Evolutionary conservation across 495 filamentous ascomycete species (phyloP), one percentile per base, ranked within the genome.

Genomic region (Pyrenula massariospora): DNA sequence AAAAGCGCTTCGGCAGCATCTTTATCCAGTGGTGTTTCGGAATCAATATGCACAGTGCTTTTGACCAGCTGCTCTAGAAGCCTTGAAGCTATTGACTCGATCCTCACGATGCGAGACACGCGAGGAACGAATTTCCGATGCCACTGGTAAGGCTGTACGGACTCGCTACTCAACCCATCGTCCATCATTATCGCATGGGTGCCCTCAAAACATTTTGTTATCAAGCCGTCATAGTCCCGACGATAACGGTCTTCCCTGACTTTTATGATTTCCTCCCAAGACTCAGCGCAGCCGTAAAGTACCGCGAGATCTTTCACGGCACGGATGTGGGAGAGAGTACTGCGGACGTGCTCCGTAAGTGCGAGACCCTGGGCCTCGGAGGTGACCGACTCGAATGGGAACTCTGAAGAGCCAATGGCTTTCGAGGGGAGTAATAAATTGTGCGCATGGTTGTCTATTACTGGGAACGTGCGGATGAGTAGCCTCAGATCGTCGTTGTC

Each of bases 361-460:
- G 89, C 87, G 50, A 74, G 63, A 3, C 86, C 89, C 57, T 77
- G 70, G 1, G 89, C 90, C 70, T 94, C 90, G 31, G 82, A 85
- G 10, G 83, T 83, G 64, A 93, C 84, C 47, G 85, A 77, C 47
- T 77, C 68, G 10, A 75, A 66, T 22, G 77, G 72, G 49, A 77
- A 70, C 50, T 57, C 66, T 23, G 67, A 57, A 47, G 71, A 68
- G 25, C 75, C 62, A 22, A 58, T 48, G 12, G 69, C 68, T 1
- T 65, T 60, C 0, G 66, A 58, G 2, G 53, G 55, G 11, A 77
- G 68, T 22, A 95, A 73, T 0, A 91, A 71, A 60, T 89, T 90
- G 64, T 96, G 90, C 42, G 86, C 88, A 70, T 96, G 91, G 64
- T 92, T 84, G 65, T 96, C 91, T 64, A 96, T 91, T 59, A 92